These are phyloP conservation scores for Lagenaria siceraria DNA, from an alignment of 306 rosid species.

Conservation along the genomic window DNA sequence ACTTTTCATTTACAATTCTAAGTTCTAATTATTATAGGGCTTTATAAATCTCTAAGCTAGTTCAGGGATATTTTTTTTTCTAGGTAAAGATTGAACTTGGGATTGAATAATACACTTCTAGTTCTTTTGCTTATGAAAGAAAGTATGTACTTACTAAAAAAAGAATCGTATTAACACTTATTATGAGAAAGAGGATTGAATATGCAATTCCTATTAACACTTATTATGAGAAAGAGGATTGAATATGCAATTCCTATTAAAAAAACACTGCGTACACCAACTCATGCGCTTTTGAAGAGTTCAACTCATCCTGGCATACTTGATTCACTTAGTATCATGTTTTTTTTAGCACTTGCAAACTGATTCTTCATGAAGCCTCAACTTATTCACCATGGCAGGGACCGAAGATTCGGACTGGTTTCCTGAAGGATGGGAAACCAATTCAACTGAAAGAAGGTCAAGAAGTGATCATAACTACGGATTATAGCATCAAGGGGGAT, in stretches of 20 bases:
- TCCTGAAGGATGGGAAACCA: constrained; percentile 67
- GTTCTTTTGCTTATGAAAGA: background rate
- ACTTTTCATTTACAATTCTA: background rate
- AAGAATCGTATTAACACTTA: no score
- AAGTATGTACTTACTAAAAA: background rate
- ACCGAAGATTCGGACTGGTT: constrained; percentile 95
- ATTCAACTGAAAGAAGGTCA: constrained; percentile 87
- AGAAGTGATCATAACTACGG: constrained; percentile 71
- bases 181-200: no score
- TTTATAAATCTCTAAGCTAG: background rate
- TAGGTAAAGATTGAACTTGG: background rate
- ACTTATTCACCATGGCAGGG: constrained; percentile 35
- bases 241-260: background rate
- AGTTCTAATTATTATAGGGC: background rate
- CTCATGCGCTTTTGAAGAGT: background rate
- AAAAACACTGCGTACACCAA: background rate
- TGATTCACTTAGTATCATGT: background rate
- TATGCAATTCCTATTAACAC: no score
- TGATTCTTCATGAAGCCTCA: background rate
- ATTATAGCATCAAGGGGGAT: constrained; percentile 71
- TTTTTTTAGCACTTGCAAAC: background rate
- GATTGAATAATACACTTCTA: background rate
- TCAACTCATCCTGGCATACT: background rate
- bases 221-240: background rate
- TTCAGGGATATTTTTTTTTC: background rate